A percentile compares a stretch with the other conserved stretches of the same genome.
Evolutionary conservation across 2,329 filamentous ascomycete genomes (phyloP).

Genomic region (Alternaria metachromatica): DNA sequence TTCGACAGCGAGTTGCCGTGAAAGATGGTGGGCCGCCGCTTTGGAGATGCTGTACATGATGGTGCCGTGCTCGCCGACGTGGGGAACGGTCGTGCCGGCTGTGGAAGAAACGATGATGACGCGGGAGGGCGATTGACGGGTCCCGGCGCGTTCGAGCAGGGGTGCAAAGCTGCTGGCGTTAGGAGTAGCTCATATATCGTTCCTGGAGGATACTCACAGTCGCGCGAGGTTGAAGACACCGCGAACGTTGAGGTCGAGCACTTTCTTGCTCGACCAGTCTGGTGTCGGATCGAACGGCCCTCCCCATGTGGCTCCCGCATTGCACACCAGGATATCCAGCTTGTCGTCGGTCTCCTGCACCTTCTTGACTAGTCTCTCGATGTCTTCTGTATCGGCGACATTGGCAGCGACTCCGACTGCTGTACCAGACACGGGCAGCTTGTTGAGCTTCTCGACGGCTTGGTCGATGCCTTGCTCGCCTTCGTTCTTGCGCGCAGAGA

Average conservation of each 20-base stretch:
- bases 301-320: slow-evolving; percentile 50
- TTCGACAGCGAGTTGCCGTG: slow-evolving; percentile 49
- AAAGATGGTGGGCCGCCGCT: slow-evolving; percentile 49
- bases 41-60: slow-evolving; percentile 52
- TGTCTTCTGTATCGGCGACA: slow-evolving; percentile 47
- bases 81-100: slow-evolving; percentile 47
- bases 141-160: slow-evolving; percentile 43
- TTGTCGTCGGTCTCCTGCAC: slow-evolving; percentile 39
- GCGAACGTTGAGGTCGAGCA: slow-evolving; percentile 50
- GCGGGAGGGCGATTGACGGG: slow-evolving; percentile 43
- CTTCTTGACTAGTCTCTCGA: slow-evolving; percentile 41
- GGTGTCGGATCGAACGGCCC: slow-evolving; percentile 48
- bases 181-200: not conserved
- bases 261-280: slow-evolving; percentile 46
- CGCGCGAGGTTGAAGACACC: slow-evolving; percentile 49
- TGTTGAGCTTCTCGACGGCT: slow-evolving; percentile 49
- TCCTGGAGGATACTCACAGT: slow-evolving; percentile 28
- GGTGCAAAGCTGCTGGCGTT: slow-evolving; percentile 39
- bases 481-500: slow-evolving; percentile 48
- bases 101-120: slow-evolving; percentile 48
- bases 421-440: slow-evolving; percentile 41
- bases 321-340: slow-evolving; percentile 49
- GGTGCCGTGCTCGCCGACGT: slow-evolving; percentile 48
- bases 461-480: slow-evolving; percentile 49
- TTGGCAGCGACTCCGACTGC: slow-evolving; percentile 49